phyloP scores from a whole-genome alignment of 1,139 yeast genomes.

The Suhomyces bokatorum region DNA sequence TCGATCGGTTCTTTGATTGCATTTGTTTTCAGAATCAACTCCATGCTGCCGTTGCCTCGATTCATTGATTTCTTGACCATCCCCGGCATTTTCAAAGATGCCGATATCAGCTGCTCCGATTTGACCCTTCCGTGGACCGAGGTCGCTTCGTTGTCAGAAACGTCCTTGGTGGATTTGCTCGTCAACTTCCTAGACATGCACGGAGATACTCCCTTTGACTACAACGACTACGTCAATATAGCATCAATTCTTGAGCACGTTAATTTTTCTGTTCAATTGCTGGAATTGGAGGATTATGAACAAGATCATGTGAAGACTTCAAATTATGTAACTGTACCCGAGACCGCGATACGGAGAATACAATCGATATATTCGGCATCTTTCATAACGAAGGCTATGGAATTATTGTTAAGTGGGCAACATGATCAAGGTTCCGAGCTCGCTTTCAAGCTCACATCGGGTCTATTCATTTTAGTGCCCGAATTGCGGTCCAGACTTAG shows the following conservation, averaged over 20 bases:
- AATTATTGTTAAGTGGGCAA: constrained; percentile 15
- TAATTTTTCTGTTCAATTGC: constrained; percentile 20
- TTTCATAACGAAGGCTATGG: constrained; percentile 28
- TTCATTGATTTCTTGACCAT: constrained; percentile 23
- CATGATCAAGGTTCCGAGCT: constrained; percentile 9
- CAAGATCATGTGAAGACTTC: constrained; percentile 10
- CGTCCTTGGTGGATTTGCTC: constrained; percentile 16
- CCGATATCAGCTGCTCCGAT: not conserved
- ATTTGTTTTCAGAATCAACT: constrained; percentile 23
- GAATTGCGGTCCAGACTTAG: constrained; percentile 33
- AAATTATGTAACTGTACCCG: constrained; percentile 6
- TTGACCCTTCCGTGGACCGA: not conserved
- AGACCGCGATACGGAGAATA: constrained; percentile 12
- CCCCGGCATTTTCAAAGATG: constrained; percentile 12
- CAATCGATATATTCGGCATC: constrained; percentile 24
- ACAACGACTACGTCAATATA: constrained; percentile 24
- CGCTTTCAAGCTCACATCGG: constrained; percentile 21
- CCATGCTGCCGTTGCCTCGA: constrained; percentile 18
- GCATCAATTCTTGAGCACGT: constrained; percentile 26
- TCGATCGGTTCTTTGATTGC: constrained; percentile 6
- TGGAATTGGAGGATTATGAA: constrained; percentile 18
- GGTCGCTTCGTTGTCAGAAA: not conserved
- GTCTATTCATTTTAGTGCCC: constrained; percentile 34
- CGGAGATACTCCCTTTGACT: constrained; percentile 17
- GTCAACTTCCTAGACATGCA: constrained; percentile 24